Evolutionary conservation across 1,284 basidiomycete genomes (phyloP), one percentile per base, ranked within the genome.

Genomic region (Fomitopsis palustris): DNA sequence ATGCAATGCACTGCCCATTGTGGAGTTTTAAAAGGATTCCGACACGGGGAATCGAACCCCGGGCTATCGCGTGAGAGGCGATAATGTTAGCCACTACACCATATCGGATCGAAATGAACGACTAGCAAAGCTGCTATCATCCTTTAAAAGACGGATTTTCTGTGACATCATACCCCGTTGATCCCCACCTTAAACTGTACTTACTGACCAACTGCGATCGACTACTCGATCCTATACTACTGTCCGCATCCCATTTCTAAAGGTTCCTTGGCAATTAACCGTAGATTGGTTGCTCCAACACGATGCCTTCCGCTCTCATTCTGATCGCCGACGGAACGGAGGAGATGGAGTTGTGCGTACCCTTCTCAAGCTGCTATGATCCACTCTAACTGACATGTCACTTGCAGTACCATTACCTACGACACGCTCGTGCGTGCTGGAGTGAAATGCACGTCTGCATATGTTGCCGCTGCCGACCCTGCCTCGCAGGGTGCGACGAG

Each of bases 311-410:
- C 35, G 90, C 88, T 23, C 75, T 92, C 27, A 80, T 95, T 55
- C 77, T 95, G 23, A 83, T 95, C n/a, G 89, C 93, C n/a, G 82
- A 95, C 68, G 93, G 93, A 8, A 93, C 92, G 0, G 93, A 95
- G 69, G 92, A 94, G 73, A 93, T 93, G 84, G 93, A 95, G 74
- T 92, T 92, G 90, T 90, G 69, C 64, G 82, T 71, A 25, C n/a
- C n/a, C n/a, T n/a, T 43, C 55, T n/a, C 27, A 16, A n/a, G 16
- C 25, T 16, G 5, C 14, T 21, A 4, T 19, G 23, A 7, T 35
- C 16, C 35, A 19, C n/a, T 9, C 8, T 19, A 37, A 52, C 14
- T 33, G 6, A 25, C 43, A 45, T 37, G n/a, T 4, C 23, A 14
- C 53, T 9, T 16, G 35, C 54, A 92, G 88, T 65, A 89, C 88